Evolutionary conservation across 1,284 basidiomycete genomes (phyloP), one percentile per base, ranked within the genome.

Genomic region (Tetrapyrgos nigripes): DNA sequence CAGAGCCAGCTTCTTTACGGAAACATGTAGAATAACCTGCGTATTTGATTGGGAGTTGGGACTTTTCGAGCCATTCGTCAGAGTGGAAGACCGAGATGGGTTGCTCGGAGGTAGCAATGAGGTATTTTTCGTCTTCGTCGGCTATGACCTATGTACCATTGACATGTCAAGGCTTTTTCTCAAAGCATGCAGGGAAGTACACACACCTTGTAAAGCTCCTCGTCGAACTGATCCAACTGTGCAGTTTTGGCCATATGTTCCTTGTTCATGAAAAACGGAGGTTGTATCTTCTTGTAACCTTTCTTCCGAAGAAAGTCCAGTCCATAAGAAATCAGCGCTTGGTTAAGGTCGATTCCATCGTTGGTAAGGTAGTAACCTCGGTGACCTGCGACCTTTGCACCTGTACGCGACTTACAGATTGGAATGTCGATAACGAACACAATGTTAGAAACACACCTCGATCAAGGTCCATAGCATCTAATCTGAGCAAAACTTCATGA

Each of bases 231-330:
- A 69, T 96, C 94, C 17, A 99, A 86, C 74, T 99, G 97, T 1
- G 97, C 97, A 0, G 97, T 99, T 80, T 97, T 97, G 60, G 87
- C 88, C 97, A 99, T 99, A 68, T 93, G 84, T 48, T 97, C 93
- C 77, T 96, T 97, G 79, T 96, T 95, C 93, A 99, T 98, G 84
- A 99, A 92, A 81, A 98, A 99, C 0, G 97, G 97, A 1, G 96
- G 94, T 76, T 97, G 95, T 61, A 98, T 88, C 80, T 97, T 98
- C 79, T 91, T 97, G 86, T 92, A 98, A 1, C 84, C 85, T 53
- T 83, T 84, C 62, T 84, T 87, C 46, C 94, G 84, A 58, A 99
- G 80, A 75, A 97, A 99, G 73, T 98, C 93, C 61, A 99, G 88
- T 1, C 94, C 96, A 70, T 99, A 98, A 62, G 90, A 88, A 77